A percentile compares a stretch with the other conserved stretches of the same genome.
phyloP scores from a whole-genome alignment of 441 rosid species.

The Pelargonium exstipulatum region DNA sequence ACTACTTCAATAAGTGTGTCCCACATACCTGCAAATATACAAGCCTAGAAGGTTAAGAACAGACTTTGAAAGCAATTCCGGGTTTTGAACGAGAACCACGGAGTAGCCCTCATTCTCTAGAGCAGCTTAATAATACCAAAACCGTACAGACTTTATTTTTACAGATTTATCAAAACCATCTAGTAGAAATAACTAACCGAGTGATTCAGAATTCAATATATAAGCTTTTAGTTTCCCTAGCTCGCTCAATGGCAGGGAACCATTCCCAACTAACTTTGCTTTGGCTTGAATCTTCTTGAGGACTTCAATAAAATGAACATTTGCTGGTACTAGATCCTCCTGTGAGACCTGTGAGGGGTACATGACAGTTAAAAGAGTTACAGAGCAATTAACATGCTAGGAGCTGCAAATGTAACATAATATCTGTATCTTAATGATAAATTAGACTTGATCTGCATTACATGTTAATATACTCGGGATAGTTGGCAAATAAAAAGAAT shows the following conservation, averaged over 20 bases:
- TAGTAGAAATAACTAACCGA: slow-evolving; percentile 44
- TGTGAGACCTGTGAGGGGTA: slow-evolving; percentile 41
- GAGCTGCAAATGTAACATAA: slow-evolving; percentile 11
- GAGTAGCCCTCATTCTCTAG: slow-evolving; percentile 4
- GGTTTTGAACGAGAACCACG: background rate
- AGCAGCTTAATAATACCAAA: background rate
- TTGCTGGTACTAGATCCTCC: slow-evolving; percentile 34
- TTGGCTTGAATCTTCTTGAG: slow-evolving; percentile 62
- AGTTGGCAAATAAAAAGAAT: no score
- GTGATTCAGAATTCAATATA: slow-evolving; percentile 48
- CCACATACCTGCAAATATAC: slow-evolving; percentile 55
- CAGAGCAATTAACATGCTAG: background rate
- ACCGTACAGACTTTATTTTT: background rate
- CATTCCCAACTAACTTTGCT: slow-evolving; percentile 62
- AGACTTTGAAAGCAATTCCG: background rate
- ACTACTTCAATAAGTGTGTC: slow-evolving; percentile 59
- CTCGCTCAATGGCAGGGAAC: slow-evolving; percentile 52
- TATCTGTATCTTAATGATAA: background rate
- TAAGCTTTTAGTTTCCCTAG: slow-evolving; percentile 59
- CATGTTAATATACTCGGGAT: background rate
- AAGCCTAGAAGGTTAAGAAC: slow-evolving; percentile 6
- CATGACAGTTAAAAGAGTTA: slow-evolving; percentile 3
- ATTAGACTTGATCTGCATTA: background rate
- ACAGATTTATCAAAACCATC: background rate
- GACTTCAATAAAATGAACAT: slow-evolving; percentile 28